These are phyloP conservation scores for Huntiella omanensis DNA, from an alignment of 2,329 filamentous ascomycete genomes.

Conservation along the genomic window DNA sequence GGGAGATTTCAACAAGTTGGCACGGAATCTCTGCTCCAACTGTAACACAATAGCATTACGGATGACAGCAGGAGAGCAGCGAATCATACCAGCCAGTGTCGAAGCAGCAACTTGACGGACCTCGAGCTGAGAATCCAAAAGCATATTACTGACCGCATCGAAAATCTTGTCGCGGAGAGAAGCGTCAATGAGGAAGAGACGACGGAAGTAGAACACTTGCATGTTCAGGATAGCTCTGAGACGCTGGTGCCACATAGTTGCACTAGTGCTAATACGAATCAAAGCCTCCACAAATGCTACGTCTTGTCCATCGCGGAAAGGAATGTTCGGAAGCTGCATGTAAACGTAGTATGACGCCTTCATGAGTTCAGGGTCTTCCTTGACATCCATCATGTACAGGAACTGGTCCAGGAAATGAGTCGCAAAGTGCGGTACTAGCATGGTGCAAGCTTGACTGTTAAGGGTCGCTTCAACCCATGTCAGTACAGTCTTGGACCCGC, in stretches of 20 bases:
- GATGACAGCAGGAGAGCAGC: slow-evolving; percentile 69
- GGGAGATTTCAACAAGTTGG: slow-evolving; percentile 61
- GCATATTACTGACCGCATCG: slow-evolving; percentile 86
- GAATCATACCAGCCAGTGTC: slow-evolving; percentile 92
- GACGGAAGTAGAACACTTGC: slow-evolving; percentile 95
- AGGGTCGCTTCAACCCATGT: slow-evolving; percentile 87
- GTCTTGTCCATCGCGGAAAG: slow-evolving; percentile 73
- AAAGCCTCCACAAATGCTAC: slow-evolving; percentile 67
- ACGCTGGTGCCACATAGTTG: slow-evolving; percentile 85
- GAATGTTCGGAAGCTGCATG: slow-evolving; percentile 86
- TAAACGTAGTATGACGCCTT: slow-evolving; percentile 92
- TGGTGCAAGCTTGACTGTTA: slow-evolving; percentile 79
- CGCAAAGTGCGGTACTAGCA: slow-evolving; percentile 81
- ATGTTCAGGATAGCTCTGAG: slow-evolving; percentile 92
- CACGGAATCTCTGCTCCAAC: slow-evolving; percentile 63
- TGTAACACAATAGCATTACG: slow-evolving; percentile 59
- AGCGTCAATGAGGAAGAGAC: slow-evolving; percentile 67
- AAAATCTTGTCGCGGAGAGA: slow-evolving; percentile 66
- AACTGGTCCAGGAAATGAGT: slow-evolving; percentile 78
- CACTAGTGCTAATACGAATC: slow-evolving; percentile 70
- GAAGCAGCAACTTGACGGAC: slow-evolving; percentile 84
- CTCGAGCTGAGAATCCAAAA: slow-evolving; percentile 78
- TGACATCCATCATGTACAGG: slow-evolving; percentile 99
- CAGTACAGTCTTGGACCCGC: slow-evolving; percentile 85
- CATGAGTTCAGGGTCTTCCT: slow-evolving; percentile 92